Conservation (phyloP, 2,329 filamentous ascomycete species). For the Aspergillus sp. region DNA sequence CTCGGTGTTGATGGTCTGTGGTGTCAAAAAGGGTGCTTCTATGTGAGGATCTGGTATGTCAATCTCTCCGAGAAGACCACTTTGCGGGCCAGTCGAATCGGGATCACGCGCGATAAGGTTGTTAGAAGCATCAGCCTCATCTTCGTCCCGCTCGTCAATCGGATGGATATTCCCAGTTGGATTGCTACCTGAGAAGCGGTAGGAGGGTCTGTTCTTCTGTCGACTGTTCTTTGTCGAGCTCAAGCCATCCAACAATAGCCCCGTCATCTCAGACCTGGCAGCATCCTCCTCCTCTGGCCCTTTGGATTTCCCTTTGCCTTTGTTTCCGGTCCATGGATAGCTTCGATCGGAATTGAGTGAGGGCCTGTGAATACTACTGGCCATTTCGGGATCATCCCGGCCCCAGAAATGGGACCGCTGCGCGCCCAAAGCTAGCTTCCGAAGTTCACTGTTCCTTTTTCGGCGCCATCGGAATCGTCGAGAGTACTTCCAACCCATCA, state of each 20-base stretch:
- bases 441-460: conserved; percentile 49
- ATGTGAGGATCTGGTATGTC: conserved; percentile 19
- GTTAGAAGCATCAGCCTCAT: conserved; percentile 35
- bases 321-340: conserved; percentile 25
- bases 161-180: conserved; percentile 53
- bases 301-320: conserved; percentile 12
- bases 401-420: conserved; percentile 41
- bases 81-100: conserved; percentile 6
- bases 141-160: conserved; percentile 57
- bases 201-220: conserved; percentile 32
- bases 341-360: conserved; percentile 12
- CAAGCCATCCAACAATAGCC: conserved; percentile 34
- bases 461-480: conserved; percentile 40
- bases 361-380: conserved; percentile 30
- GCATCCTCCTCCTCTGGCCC: conserved; percentile 24
- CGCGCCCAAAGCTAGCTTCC: conserved; percentile 46
- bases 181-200: conserved; percentile 38
- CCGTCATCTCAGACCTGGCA: conserved; percentile 33
- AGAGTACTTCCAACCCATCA: conserved; percentile 46
- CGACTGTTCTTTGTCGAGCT: conserved; percentile 35
- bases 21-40: conserved; percentile 20
- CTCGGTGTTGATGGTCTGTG: conserved; percentile 19
- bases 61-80: background rate
- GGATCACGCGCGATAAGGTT: conserved; percentile 2
- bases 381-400: conserved; percentile 32